Evolutionary conservation across 2,329 filamentous ascomycete species (phyloP).

Genomic region (Westerdykella aurantiaca): DNA sequence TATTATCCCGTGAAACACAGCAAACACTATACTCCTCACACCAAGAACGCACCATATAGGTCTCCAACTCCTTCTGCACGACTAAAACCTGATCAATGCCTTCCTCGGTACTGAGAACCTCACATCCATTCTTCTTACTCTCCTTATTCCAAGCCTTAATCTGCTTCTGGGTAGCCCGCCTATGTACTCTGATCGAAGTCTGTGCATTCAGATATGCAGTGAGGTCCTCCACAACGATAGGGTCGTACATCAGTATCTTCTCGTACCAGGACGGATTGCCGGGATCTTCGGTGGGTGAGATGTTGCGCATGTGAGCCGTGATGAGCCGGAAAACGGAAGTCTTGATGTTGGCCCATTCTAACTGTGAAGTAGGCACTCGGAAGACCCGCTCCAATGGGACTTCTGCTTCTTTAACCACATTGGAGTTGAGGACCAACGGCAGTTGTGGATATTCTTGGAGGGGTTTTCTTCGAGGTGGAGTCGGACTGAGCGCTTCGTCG

Average conservation of each 20-base stretch:
- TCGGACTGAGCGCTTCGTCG: constrained; percentile 29
- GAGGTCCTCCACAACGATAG: constrained; percentile 81
- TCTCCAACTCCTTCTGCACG: constrained; percentile 29
- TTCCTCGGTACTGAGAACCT: constrained; percentile 8
- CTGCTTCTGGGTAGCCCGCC: constrained; percentile 25
- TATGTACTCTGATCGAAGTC: constrained; percentile 18
- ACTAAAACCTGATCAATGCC: constrained; percentile 13
- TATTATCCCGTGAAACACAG: constrained; percentile 62
- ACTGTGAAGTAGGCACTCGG: constrained; percentile 11
- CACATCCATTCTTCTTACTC: constrained; percentile 11
- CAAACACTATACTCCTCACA: constrained; percentile 59
- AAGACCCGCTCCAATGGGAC: constrained; percentile 7
- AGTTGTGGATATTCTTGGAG: constrained; percentile 15
- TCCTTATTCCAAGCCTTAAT: constrained; percentile 25
- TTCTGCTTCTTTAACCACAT: not conserved
- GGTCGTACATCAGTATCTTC: constrained; percentile 90
- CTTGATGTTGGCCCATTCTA: constrained; percentile 31
- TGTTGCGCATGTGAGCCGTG: constrained; percentile 43
- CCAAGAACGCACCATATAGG: constrained; percentile 24
- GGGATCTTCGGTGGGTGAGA: constrained; percentile 37
- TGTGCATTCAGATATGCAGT: constrained; percentile 67
- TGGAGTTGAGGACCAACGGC: constrained; percentile 6
- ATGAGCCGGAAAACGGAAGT: constrained; percentile 44
- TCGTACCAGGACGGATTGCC: constrained; percentile 68
- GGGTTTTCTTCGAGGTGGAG: constrained; percentile 26